Base-by-base conservation (phyloP, 768 basidiomycete species). In the Suillus spraguei region DNA sequence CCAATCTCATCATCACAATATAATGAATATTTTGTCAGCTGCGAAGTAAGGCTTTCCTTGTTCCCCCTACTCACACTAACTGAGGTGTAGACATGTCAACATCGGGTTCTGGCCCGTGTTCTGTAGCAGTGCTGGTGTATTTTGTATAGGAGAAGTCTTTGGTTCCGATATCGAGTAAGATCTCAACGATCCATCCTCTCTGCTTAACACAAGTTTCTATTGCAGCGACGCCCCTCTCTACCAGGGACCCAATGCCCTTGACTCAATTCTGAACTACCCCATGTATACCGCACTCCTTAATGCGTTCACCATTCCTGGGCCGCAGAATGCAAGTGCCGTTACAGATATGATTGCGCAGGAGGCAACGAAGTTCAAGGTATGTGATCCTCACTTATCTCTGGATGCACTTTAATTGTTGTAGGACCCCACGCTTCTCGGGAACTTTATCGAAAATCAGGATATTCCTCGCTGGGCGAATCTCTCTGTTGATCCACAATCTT, bases 131-230 rank as follows among this genome's bases (percentile, higher is more conserved):
- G 90, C 92, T 0, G 91, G 88, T 14, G 89, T 94, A 11, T 94
- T 90, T 77, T 94, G 91, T 69, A 89, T 94, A 60, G 94, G 94
- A 46, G 93, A 95, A 76, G 89, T 95, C 54, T 82, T 85, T 63
- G 83, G 82, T 52, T 71, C 78, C 59, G 78, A 87, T 59, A 74
- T 86, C 54, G 74, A 79, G 88, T 89, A 70, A 42, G 72, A 41
- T 24, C 22, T 22, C 28, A 14, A 11, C 39, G 17, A 5, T 41
- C 17, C 41, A 33, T 50, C 33, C 38, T 62, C 69, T 14, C 5
- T 28, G 24, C 28, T 56, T 28, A 38, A 33, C 41, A 44, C 56
- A 53, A 64, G 66, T 65, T 76, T 46, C 56, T 11, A 38, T 64
- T 41, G n/a, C 65, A 90, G 88, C 39, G 72, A 79, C 7, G 81